These are phyloP conservation scores for Pistacia vera DNA, from an alignment of 345 rosid species.

Conservation along the genomic window DNA sequence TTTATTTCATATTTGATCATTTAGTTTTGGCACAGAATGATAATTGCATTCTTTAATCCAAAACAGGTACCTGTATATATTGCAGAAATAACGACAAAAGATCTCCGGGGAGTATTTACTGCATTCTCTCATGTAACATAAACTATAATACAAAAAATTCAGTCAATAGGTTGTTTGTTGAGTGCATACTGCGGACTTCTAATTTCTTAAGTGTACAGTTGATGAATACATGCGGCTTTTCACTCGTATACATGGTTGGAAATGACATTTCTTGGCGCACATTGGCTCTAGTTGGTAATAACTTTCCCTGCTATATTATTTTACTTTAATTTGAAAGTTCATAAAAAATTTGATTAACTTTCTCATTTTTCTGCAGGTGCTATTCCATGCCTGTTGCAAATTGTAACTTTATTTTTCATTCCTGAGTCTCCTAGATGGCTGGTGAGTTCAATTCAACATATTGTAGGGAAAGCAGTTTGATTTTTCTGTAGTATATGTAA, in stretches of 20 bases:
- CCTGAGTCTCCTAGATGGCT: conserved; percentile 67
- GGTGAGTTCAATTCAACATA: conserved; percentile 30
- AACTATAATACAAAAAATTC: no score
- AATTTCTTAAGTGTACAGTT: conserved; percentile 20
- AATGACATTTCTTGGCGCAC: conserved; percentile 38
- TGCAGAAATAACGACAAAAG: conserved; percentile 47
- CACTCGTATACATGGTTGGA: conserved; percentile 31
- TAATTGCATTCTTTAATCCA: background rate
- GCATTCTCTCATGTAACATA: conserved; percentile 26
- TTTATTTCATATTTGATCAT: background rate
- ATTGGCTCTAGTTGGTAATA: conserved; percentile 34
- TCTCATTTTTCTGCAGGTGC: conserved; percentile 25
- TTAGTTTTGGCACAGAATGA: background rate
- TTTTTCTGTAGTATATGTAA: no score
- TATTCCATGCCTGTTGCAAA: conserved; percentile 36
- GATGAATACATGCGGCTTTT: conserved; percentile 30
- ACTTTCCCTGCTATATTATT: background rate
- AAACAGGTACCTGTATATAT: conserved; percentile 45
- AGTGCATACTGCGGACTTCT: background rate
- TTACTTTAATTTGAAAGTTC: background rate
- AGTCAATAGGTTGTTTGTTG: background rate
- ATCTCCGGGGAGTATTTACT: conserved; percentile 33
- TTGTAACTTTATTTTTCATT: conserved; percentile 35
- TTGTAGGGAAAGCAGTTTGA: background rate
- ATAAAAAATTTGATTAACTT: background rate